A percentile compares a stretch with the other conserved stretches of the same genome.
These are phyloP conservation scores for Pleurotus sapidus DNA, from an alignment of 768 basidiomycete genomes.

Conservation along the genomic window DNA sequence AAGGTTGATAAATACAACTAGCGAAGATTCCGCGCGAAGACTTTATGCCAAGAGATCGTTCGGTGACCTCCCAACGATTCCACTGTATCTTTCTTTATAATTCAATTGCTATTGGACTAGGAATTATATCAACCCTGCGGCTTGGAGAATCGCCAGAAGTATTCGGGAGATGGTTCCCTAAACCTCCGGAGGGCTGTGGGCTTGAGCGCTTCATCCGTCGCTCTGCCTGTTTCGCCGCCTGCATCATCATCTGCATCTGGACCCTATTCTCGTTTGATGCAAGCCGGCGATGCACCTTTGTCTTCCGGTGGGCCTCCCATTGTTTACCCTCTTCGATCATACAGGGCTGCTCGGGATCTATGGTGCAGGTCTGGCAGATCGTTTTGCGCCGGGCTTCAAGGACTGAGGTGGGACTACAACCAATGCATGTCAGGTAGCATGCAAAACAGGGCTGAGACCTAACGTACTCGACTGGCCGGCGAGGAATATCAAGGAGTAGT, in stretches of 20 bases:
- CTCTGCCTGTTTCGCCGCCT: neutral
- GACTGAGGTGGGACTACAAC: constrained; percentile 51
- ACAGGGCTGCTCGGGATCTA: constrained; percentile 54
- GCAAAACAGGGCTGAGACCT: neutral
- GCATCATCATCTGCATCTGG: constrained; percentile 7
- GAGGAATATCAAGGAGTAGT: constrained; percentile 44
- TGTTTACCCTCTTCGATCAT: constrained; percentile 54
- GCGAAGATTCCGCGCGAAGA: no score
- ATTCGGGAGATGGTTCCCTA: no score
- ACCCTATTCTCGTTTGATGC: constrained; percentile 24
- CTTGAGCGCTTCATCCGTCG: neutral
- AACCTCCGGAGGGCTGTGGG: no score
- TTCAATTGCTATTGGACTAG: no score
- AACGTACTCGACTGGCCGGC: constrained; percentile 45
- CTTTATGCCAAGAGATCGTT: no score
- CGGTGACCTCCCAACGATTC: no score
- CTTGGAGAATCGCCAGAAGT: no score
- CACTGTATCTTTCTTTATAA: no score
- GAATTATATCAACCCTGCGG: no score
- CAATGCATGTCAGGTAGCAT: neutral
- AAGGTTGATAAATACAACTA: no score
- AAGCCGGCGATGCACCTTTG: constrained; percentile 52
- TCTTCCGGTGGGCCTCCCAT: constrained; percentile 58
- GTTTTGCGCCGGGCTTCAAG: constrained; percentile 55
- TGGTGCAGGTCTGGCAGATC: constrained; percentile 63